Evolutionary conservation across 1,284 basidiomycete genomes (phyloP), one percentile per base, ranked within the genome.

Genomic region (Rhodotorula sp.): DNA sequence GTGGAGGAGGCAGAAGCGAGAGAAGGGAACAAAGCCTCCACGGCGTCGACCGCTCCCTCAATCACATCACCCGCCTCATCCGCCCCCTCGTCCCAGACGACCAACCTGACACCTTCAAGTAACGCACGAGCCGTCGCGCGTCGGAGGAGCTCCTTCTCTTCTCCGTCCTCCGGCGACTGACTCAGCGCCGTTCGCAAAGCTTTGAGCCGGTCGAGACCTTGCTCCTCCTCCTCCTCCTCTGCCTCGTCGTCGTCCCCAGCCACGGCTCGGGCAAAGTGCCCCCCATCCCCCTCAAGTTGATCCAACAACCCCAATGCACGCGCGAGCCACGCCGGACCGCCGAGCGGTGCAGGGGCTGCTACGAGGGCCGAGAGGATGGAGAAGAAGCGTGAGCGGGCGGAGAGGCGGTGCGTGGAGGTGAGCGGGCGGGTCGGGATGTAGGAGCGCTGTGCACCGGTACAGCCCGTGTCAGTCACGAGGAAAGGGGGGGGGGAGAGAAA

Each of bases 341-440:
- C 57, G 30, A 61, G 60, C 13, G 60, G 60, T 7, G 51, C 60
- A 11, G 69, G 55, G 1, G 55, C 62, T 24, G 83, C 82, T 15
- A 86, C 88, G 24, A 96, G 84, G 73, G 93, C 89, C 24, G 88
- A 87, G 46, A 96, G 82, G 78, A 87, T 89, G 40, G 86, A 82
- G 59, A 94, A 85, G 59, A 97, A 84, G 61, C 87, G 87, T 51
- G 83, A 83, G 59, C 90, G 86, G 78, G 88, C 92, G 64, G 82
- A 82, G 71, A 84, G 83, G 57, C 87, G 87, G 46, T 89, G 82
- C 28, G 86, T 83, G 62, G 92, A 90, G 1, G 90, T 88, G 74
- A 94, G 86, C 6, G 86, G 81, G 1, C 91, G 90, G 31, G 83
- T 86, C 24, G 89, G 89, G 22, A 85, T 76, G 51, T 81, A 78